These are phyloP conservation scores for Gentiana dahurica DNA, from an alignment of 257 asterid genomes.

Conservation along the genomic window DNA sequence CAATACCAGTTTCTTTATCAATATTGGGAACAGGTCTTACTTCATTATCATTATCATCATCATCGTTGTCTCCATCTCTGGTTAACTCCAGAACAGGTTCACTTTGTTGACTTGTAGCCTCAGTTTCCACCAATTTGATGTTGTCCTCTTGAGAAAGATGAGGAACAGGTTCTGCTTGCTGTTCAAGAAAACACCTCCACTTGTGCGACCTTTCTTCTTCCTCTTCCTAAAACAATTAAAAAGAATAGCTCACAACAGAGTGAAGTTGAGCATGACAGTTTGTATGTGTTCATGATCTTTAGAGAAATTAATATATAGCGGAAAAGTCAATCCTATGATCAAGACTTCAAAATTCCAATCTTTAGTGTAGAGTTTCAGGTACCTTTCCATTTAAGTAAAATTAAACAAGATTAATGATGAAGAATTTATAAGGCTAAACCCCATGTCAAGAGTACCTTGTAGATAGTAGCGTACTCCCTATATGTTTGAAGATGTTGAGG, in stretches of 20 bases:
- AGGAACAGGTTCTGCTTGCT: slow-evolving; percentile 30
- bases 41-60: slow-evolving; percentile 13
- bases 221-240: slow-evolving; percentile 52
- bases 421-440: not conserved
- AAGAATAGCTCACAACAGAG: slow-evolving; percentile 9
- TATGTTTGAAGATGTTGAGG: slow-evolving; percentile 76
- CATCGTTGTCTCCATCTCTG: slow-evolving; percentile 27
- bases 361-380: too few species aligned
- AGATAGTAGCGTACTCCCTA: slow-evolving; percentile 63
- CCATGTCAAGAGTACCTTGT: slow-evolving; percentile 43
- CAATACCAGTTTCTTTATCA: slow-evolving; percentile 18
- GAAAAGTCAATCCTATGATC: too few species aligned
- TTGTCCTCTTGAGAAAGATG: slow-evolving; percentile 22
- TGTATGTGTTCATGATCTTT: too few species aligned
- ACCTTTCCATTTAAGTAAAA: not conserved
- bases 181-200: slow-evolving; percentile 74
- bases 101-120: slow-evolving; percentile 23
- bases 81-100: slow-evolving; percentile 24
- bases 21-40: slow-evolving; percentile 21
- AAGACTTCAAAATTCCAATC: too few species aligned
- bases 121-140: slow-evolving; percentile 20
- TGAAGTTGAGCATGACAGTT: too few species aligned
- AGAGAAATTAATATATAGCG: too few species aligned
- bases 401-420: not conserved
- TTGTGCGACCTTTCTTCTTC: slow-evolving; percentile 72